phyloP scores from a whole-genome alignment of 805 yeast species.

The Teunomyces funiuensis region DNA sequence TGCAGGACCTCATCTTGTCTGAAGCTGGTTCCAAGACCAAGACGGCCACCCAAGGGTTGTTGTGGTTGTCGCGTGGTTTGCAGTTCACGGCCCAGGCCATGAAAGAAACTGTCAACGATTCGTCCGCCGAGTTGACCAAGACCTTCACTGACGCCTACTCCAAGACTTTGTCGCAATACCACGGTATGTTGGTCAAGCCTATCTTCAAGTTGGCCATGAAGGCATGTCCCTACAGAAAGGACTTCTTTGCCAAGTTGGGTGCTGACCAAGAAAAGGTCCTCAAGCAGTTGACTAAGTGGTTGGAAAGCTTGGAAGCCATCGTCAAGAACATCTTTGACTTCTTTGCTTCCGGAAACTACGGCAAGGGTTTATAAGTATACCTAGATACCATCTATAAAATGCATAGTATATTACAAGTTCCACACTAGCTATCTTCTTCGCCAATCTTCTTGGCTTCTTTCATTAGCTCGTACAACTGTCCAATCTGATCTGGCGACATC shows the following conservation, averaged over 20 bases:
- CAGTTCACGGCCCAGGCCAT: conserved; percentile 89
- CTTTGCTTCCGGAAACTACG: conserved; percentile 78
- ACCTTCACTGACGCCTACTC: conserved; percentile 84
- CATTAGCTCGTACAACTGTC: conserved; percentile 78
- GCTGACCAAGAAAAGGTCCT: conserved; percentile 66
- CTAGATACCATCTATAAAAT: conserved; percentile 1
- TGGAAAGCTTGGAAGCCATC: conserved; percentile 70
- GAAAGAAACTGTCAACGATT: conserved; percentile 71
- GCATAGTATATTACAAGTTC: background rate
- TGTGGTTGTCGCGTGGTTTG: conserved; percentile 85
- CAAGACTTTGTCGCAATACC: conserved; percentile 78
- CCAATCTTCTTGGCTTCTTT: conserved; percentile 56
- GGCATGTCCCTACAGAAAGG: conserved; percentile 90
- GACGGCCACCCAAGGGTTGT: conserved; percentile 85
- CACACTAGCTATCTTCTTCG: conserved; percentile 2
- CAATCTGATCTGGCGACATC: conserved; percentile 87
- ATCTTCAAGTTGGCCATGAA: conserved; percentile 92
- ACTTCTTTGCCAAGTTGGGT: conserved; percentile 80
- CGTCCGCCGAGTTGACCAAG: conserved; percentile 63
- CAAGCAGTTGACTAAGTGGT: conserved; percentile 69
- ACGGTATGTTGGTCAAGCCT: conserved; percentile 78
- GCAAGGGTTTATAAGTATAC: conserved; percentile 67
- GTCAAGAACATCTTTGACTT: conserved; percentile 74
- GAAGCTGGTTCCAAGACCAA: conserved; percentile 69
- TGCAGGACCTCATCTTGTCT: conserved; percentile 73